phyloP scores from a whole-genome alignment of 805 yeast species.

The Yarrowia deformans region DNA sequence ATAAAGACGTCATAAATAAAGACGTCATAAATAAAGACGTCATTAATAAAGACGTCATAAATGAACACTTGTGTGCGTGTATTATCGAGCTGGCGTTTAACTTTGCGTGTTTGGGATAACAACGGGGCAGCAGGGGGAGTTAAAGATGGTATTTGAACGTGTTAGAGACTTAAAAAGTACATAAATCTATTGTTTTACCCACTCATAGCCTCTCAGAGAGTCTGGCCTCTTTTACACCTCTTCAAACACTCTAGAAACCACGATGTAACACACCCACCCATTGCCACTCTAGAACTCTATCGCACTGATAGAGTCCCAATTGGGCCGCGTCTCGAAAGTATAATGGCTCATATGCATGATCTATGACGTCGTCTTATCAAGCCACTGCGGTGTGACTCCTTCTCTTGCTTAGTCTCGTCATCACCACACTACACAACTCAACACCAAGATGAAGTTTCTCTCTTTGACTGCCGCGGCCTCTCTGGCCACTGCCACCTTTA shows the following conservation, averaged over 20 bases:
- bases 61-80: conserved; percentile 1
- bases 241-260: background rate
- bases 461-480: conserved; percentile 9
- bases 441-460: conserved; percentile 19
- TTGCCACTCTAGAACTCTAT: background rate
- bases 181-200: background rate
- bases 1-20: conserved; percentile 34
- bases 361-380: conserved; percentile 31
- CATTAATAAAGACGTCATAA: background rate
- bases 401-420: background rate
- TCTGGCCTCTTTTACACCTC: too few relatives aligned
- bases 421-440: background rate
- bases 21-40: conserved; percentile 5
- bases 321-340: conserved; percentile 4
- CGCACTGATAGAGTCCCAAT: conserved; percentile 26
- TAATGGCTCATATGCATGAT: conserved; percentile 26
- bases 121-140: background rate
- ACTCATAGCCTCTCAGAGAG: too few relatives aligned
- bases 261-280: background rate
- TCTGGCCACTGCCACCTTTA: conserved; percentile 31
- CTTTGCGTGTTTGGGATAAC: conserved; percentile 9
- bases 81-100: conserved; percentile 5
- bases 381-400: conserved; percentile 17
- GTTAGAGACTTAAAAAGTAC: background rate
- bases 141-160: background rate